These are phyloP conservation scores for Arabis hirsuta DNA, from an alignment of 345 rosid species.

Conservation along the genomic window DNA sequence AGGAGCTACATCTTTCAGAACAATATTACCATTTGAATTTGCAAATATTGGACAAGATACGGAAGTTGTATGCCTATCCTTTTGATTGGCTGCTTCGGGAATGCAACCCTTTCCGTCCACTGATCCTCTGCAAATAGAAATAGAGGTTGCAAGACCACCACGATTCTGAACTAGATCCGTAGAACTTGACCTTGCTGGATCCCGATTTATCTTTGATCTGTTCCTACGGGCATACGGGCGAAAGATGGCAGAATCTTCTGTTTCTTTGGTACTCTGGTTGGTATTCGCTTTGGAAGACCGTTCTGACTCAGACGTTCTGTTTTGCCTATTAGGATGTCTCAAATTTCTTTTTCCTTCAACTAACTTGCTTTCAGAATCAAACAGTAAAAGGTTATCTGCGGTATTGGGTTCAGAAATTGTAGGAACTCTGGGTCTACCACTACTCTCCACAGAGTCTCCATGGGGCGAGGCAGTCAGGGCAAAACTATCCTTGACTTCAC, in stretches of 20 bases:
- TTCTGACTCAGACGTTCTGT: slow-evolving; percentile 59
- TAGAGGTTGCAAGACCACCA: slow-evolving; percentile 69
- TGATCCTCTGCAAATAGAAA: slow-evolving; percentile 57
- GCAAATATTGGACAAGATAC: slow-evolving; percentile 50
- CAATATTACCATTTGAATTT: slow-evolving; percentile 63
- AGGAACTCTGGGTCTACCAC: slow-evolving; percentile 83
- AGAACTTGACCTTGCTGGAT: slow-evolving; percentile 79
- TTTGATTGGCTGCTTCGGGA: slow-evolving; percentile 62
- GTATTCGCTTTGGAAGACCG: slow-evolving; percentile 70
- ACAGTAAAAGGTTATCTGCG: slow-evolving; percentile 83
- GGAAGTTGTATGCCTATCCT: slow-evolving; percentile 59
- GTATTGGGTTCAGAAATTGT: slow-evolving; percentile 80
- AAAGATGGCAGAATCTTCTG: slow-evolving; percentile 97
- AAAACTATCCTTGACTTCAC: slow-evolving; percentile 97
- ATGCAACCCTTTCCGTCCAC: slow-evolving; percentile 60
- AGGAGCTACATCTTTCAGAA: slow-evolving; percentile 50
- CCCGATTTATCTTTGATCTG: slow-evolving; percentile 84
- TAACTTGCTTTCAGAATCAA: slow-evolving; percentile 78
- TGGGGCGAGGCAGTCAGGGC: slow-evolving; percentile 89
- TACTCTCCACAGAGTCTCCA: slow-evolving; percentile 97
- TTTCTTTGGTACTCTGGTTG: slow-evolving; percentile 73
- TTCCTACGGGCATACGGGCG: slow-evolving; percentile 98
- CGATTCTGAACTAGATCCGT: slow-evolving; percentile 70
- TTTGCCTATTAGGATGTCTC: slow-evolving; percentile 58
- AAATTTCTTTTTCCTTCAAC: slow-evolving; percentile 60